These are phyloP conservation scores for Chaetomiaceae sp. DNA, from an alignment of 2,329 filamentous ascomycete species.

Conservation along the genomic window DNA sequence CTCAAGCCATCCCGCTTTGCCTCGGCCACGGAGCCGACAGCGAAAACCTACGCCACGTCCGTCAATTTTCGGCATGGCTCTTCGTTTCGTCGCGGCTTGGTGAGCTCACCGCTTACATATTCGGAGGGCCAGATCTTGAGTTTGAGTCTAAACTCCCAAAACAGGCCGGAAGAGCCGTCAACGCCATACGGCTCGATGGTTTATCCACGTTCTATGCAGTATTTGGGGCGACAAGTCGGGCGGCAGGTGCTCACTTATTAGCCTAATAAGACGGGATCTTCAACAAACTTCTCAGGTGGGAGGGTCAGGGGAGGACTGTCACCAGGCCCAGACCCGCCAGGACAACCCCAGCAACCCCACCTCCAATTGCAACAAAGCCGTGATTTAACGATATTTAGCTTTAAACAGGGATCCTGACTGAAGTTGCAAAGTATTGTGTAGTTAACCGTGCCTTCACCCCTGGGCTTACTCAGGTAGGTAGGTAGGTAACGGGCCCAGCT, in stretches of 20 bases:
- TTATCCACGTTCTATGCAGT: no score
- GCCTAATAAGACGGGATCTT: neutral
- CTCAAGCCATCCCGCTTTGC: neutral
- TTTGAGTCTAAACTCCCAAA: no score
- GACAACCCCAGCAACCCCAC: neutral
- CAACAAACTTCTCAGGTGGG: neutral
- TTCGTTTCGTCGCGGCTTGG: neutral
- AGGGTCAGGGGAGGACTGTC: neutral
- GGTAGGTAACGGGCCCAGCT: no score
- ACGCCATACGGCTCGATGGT: no score
- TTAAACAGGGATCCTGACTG: no score
- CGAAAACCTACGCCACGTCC: neutral
- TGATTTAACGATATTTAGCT: conserved; percentile 1
- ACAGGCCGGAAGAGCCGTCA: no score
- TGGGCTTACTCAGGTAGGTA: neutral
- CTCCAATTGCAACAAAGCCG: neutral
- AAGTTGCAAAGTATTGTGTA: no score
- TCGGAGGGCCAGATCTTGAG: no score
- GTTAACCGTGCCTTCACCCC: neutral
- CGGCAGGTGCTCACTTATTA: neutral
- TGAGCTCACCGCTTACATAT: no score
- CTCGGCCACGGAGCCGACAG: no score
- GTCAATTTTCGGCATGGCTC: neutral
- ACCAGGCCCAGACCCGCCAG: neutral
- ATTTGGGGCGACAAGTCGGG: no score